Percentiles rank a stretch among this genome's conserved stretches.
Conservation (phyloP, 257 asterid species). For the Craterostigma plantagineum region DNA sequence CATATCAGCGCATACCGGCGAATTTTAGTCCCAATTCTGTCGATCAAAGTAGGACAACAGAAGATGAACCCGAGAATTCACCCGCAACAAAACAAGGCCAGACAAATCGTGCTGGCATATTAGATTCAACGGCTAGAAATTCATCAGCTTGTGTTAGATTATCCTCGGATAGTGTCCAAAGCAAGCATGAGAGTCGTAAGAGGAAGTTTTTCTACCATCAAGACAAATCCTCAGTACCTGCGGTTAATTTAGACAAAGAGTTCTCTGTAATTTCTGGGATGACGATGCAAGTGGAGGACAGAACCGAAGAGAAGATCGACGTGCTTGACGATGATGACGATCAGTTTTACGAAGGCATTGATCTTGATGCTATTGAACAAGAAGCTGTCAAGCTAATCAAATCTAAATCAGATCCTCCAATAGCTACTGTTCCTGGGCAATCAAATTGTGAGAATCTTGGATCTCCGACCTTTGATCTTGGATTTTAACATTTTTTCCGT, state of each 20-base stretch:
- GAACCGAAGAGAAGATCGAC: constrained; percentile 13
- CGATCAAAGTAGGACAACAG: constrained; percentile 24
- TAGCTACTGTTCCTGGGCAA: constrained; percentile 17
- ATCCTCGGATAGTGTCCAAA: constrained; percentile 13
- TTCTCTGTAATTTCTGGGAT: constrained; percentile 20
- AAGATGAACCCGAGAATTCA: constrained; percentile 31
- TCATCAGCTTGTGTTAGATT: constrained; percentile 8
- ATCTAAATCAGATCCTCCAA: constrained; percentile 22
- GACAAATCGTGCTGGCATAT: constrained; percentile 22
- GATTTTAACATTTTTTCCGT: constrained; percentile 25
- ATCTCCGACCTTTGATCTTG: constrained; percentile 81
- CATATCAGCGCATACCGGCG: constrained; percentile 25
- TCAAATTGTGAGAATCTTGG: constrained; percentile 16
- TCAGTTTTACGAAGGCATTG: constrained; percentile 40
- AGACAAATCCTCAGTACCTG: constrained; percentile 32
- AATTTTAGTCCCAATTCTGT: constrained; percentile 36
- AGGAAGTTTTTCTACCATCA: constrained; percentile 33
- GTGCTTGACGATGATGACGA: constrained; percentile 30
- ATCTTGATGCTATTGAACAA: constrained; percentile 83
- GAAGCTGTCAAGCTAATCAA: constrained; percentile 51
- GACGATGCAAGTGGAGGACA: constrained; percentile 12
- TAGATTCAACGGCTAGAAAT: constrained; percentile 24
- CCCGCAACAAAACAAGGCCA: constrained; percentile 19
- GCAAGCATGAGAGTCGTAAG: constrained; percentile 30
- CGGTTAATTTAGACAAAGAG: constrained; percentile 39